A percentile compares a stretch with the other conserved stretches of the same genome.
phyloP scores from a whole-genome alignment of 1,139 yeast species.

The Kodamaea plutei region DNA sequence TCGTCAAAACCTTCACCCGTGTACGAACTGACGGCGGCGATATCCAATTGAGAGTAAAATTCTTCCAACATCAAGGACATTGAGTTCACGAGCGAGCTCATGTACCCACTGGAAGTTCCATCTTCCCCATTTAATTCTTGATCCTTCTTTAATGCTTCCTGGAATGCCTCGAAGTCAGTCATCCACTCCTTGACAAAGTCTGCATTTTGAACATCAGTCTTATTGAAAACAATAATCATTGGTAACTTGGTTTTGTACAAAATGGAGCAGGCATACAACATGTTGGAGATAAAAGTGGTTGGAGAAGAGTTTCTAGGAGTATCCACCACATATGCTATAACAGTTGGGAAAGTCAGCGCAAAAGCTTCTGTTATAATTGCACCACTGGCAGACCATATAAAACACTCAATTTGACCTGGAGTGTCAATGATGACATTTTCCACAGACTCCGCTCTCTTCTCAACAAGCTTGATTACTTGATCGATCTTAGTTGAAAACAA shows the following conservation, averaged over 20 bases:
- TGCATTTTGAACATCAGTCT: constrained; percentile 83
- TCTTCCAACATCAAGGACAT: constrained; percentile 97
- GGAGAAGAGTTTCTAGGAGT: constrained; percentile 94
- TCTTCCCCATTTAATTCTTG: constrained; percentile 61
- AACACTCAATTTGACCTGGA: constrained; percentile 98
- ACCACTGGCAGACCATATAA: constrained; percentile 96
- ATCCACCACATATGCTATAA: constrained; percentile 92
- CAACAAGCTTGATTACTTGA: constrained; percentile 83
- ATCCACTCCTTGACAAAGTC: constrained; percentile 95
- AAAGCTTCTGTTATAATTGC: constrained; percentile 94
- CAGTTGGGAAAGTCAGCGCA: constrained; percentile 94
- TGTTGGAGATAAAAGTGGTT: constrained; percentile 94
- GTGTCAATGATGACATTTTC: constrained; percentile 87
- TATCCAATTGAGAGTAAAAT: constrained; percentile 88
- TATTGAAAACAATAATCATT: constrained; percentile 94
- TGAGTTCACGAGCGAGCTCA: constrained; percentile 89
- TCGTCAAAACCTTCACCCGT: constrained; percentile 96
- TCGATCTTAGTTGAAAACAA: constrained; percentile 93
- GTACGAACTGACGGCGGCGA: constrained; percentile 84
- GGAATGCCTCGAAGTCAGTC: constrained; percentile 93
- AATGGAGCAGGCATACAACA: constrained; percentile 97
- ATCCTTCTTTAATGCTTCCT: constrained; percentile 64
- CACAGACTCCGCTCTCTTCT: constrained; percentile 65
- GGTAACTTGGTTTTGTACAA: constrained; percentile 94
- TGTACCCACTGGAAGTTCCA: constrained; percentile 81